Base-by-base conservation (phyloP, 2,329 filamentous ascomycete species). In the Nemania sp. region DNA sequence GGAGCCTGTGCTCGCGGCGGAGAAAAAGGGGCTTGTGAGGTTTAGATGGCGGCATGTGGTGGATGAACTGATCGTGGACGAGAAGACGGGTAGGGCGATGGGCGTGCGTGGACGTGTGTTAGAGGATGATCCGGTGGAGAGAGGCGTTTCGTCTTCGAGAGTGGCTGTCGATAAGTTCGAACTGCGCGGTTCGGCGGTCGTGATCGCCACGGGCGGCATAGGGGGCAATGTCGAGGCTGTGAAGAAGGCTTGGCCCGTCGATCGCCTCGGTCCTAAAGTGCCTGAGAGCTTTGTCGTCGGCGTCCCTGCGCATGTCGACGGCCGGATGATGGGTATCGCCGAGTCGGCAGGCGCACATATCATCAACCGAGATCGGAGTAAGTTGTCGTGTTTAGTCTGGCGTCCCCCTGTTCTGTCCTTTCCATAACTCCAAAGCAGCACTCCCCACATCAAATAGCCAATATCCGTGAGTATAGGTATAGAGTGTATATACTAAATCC, bases 281-380 rank as follows among this genome's bases (percentile, higher is more conserved):
- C 83, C 83, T 0, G 67, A 79, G 56, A 73, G 72, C 56, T 83
- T 86, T 57, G 81, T 86, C 36, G 66, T 83, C 12, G 83, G 83
- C 6, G 83, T 86, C 2, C 83, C 83, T 0, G 80, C 80, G 0
- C 81, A 86, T 59, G 83, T 86, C n/a, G 83, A 86, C 59, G 83
- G 83, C 2, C 77, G 81, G 47, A 84, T 85, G 81, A 77, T 86
- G 39, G 77, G 71, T 30, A 84, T 86, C 45, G 68, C 80, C 2
- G 76, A 83, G 64, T 48, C 63, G 1, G 75, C 72, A 1, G 83
- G 83, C 7, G 83, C 79, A 1, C 72, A 75, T 52, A 63, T 84
- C 54, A 74, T 86, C 71, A 86, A 86, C 68, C 75, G 78, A 43
- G 83, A 86, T 62, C 73, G 83, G 37, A 85, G 52, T 51, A 43